Percentiles rank a stretch among this genome's conserved stretches.
phyloP scores from a whole-genome alignment of 495 filamentous ascomycete species.

The Durotheca rogersii region DNA sequence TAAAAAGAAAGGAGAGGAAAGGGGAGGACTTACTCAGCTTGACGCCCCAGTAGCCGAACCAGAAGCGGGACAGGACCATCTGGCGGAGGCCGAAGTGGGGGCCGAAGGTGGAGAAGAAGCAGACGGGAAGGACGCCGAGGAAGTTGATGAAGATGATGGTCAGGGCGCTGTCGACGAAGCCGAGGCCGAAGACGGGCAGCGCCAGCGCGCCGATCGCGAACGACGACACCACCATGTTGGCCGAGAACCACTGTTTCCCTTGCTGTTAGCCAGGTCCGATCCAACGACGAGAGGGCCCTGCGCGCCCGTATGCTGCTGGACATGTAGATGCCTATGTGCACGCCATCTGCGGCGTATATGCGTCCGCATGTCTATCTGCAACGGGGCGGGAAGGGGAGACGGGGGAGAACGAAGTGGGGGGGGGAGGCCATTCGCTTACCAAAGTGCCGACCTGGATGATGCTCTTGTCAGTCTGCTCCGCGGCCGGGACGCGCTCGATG shows the following conservation, averaged over 20 bases:
- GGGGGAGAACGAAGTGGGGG: no score
- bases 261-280: not conserved
- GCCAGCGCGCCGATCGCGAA: constrained; percentile 78
- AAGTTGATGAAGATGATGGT: constrained; percentile 78
- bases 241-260: constrained; percentile 68
- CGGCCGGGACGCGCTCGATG: constrained; percentile 75
- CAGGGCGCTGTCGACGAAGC: constrained; percentile 76
- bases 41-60: constrained; percentile 71
- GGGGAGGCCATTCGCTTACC: constrained; percentile 63
- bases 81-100: constrained; percentile 77
- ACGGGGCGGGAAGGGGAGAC: constrained; percentile 1
- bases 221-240: constrained; percentile 80
- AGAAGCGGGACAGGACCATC: constrained; percentile 84
- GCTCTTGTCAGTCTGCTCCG: constrained; percentile 68
- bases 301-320: no score
- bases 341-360: no score
- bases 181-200: constrained; percentile 65
- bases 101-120: constrained; percentile 80
- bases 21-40: constrained; percentile 62
- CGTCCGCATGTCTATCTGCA: no score
- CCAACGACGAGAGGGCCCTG: no score
- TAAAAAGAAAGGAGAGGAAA: not conserved
- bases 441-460: constrained; percentile 71
- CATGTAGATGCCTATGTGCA: no score
- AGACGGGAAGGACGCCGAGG: constrained; percentile 70